These are phyloP conservation scores for Aplosporella prunicola DNA, from an alignment of 2,329 filamentous ascomycete genomes.

Conservation along the genomic window DNA sequence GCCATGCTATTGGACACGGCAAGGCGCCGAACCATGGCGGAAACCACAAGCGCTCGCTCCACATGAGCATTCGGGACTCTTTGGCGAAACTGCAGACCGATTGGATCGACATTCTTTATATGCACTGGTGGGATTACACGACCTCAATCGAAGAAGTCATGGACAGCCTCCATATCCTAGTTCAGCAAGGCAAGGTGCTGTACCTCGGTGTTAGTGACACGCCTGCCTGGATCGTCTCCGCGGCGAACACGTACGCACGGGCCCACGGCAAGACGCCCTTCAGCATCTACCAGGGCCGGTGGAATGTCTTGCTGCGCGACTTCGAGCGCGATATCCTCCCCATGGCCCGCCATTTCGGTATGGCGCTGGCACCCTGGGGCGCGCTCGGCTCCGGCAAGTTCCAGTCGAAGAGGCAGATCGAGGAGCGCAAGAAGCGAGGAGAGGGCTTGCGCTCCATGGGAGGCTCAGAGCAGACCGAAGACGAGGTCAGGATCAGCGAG, in stretches of 20 bases:
- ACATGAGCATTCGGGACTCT: slow-evolving; percentile 28
- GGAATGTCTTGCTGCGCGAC: slow-evolving; percentile 53
- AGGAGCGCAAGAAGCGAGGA: too few relatives aligned
- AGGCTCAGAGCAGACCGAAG: not conserved
- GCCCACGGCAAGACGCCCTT: slow-evolving; percentile 62
- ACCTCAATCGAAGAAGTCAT: slow-evolving; percentile 29
- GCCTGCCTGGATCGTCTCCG: slow-evolving; percentile 35
- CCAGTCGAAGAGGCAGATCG: slow-evolving; percentile 25
- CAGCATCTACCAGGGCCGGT: slow-evolving; percentile 58
- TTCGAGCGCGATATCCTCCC: slow-evolving; percentile 61
- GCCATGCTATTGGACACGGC: slow-evolving; percentile 18
- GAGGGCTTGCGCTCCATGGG: not conserved
- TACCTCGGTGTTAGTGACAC: slow-evolving; percentile 31
- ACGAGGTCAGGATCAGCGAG: not conserved
- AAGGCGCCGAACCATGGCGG: slow-evolving; percentile 32
- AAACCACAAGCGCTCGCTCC: slow-evolving; percentile 25
- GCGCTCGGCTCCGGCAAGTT: slow-evolving; percentile 41
- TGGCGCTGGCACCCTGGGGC: slow-evolving; percentile 50
- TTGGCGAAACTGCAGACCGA: slow-evolving; percentile 34
- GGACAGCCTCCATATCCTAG: slow-evolving; percentile 27
- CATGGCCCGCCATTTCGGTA: slow-evolving; percentile 54
- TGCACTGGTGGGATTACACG: slow-evolving; percentile 34
- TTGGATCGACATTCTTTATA: slow-evolving; percentile 33
- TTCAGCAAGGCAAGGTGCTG: slow-evolving; percentile 28
- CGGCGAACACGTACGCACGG: slow-evolving; percentile 50